These are phyloP conservation scores for Rhodosporidiobolus sp. DNA, from an alignment of 768 basidiomycete genomes.

Conservation along the genomic window DNA sequence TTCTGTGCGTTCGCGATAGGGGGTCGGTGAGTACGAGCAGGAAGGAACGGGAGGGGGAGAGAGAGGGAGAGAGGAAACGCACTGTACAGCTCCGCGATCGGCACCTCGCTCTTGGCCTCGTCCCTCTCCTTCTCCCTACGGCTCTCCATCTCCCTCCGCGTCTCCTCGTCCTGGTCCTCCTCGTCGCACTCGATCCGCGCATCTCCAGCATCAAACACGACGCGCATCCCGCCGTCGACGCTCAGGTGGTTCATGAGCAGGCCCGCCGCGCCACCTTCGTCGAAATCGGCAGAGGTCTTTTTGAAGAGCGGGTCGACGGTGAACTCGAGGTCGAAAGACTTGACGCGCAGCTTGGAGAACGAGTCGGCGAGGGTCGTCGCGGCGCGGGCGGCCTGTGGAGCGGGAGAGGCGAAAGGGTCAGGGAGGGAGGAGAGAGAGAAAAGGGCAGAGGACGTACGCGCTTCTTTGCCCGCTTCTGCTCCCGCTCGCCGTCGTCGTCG, in stretches of 20 bases:
- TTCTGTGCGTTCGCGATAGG: not conserved
- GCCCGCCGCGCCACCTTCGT: conserved; percentile 95
- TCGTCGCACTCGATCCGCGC: conserved; percentile 30
- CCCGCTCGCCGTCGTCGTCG: conserved; percentile 61
- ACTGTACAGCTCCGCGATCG: conserved; percentile 13
- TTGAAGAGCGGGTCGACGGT: conserved; percentile 93
- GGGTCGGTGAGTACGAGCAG: not conserved
- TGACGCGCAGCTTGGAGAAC: conserved; percentile 71
- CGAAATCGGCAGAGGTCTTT: conserved; percentile 97
- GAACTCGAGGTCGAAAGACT: conserved; percentile 93
- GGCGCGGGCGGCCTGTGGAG: conserved; percentile 14
- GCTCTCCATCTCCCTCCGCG: not conserved
- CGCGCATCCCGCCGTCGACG: conserved; percentile 73
- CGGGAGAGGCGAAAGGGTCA: not conserved
- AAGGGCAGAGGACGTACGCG: conserved; percentile 46
- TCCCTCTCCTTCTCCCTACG: conserved; percentile 2
- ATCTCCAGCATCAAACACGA: conserved; percentile 63
- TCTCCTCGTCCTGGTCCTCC: not conserved
- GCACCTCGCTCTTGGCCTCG: conserved; percentile 18
- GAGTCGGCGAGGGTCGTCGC: conserved; percentile 82
- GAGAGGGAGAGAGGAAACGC: not conserved
- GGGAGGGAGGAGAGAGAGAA: not conserved
- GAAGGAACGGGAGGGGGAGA: not conserved
- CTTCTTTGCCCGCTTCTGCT: conserved; percentile 58
- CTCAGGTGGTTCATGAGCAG: conserved; percentile 95